phyloP scores from a whole-genome alignment of 75 land plant species.

The Chamaecyparis obtusa region DNA sequence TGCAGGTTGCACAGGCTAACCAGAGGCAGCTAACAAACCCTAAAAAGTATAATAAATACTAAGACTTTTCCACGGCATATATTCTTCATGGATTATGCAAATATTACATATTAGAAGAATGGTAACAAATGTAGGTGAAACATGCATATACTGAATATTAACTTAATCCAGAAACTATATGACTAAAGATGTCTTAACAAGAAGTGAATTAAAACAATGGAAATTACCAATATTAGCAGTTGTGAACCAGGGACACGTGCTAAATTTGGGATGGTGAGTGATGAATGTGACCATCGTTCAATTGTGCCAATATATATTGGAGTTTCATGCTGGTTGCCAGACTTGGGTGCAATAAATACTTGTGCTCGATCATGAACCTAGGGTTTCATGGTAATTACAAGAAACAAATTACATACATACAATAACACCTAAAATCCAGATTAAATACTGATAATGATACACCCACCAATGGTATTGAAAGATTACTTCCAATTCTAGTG shows the following conservation, averaged over 20 bases:
- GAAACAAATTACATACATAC: background rate
- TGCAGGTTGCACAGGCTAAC: background rate
- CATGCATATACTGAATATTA: background rate
- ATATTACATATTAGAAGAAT: background rate
- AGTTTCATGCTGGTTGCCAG: constrained; percentile 19
- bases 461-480: constrained; percentile 68
- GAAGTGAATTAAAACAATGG: background rate
- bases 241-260: constrained; percentile 47
- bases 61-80: background rate
- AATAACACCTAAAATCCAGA: background rate
- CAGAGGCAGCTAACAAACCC: background rate
- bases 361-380: constrained; percentile 98
- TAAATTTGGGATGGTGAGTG: constrained; percentile 42
- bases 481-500: constrained; percentile 33
- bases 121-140: background rate
- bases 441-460: background rate
- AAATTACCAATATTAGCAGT: constrained; percentile 69
- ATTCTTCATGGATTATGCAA: background rate
- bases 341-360: constrained; percentile 53
- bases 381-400: constrained; percentile 3
- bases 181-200: background rate
- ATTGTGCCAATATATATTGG: constrained; percentile 56
- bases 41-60: background rate
- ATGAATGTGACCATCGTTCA: constrained; percentile 76
- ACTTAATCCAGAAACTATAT: background rate